Evolutionary conservation across 225 moss, liverwort and hornwort genomes (phyloP), one percentile per base, ranked within the genome.

Genomic region (Polytrichum commune): DNA sequence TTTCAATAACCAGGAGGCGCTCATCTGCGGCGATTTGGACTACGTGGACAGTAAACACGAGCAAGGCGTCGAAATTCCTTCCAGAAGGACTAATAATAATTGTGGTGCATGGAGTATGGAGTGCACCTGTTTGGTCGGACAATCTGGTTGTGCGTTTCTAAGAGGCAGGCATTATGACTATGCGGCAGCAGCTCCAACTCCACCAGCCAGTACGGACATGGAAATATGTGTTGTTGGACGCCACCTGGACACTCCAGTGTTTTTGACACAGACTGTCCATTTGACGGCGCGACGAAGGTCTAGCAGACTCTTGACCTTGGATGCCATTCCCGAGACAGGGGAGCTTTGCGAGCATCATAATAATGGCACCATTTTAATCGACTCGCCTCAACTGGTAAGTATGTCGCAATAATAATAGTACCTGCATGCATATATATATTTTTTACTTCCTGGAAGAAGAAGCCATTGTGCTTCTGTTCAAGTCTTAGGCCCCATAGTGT

Each of bases 241-340:
- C 8, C 84, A 87, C 56, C 66, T 77, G 13, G 77, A 78, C 27
- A 77, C 63, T 22, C 89, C 85, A 8, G 72, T 89, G 16, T 79
- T 83, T 29, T 66, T 92, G 16, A 87, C 91, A 7, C 87, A 87
- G 32, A 85, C 87, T 5, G 89, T 92, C 38, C 81, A 81, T 66
- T 68, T 89, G 65, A 83, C 80, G 38, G 76, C 85, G 0, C 84
- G 91, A 33, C 76, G 85, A 29, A 84, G 87, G 71, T 64, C 35
- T 54, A 81, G 67, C 29, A 83, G 89, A 60, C 63, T 72, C 18
- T 62, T 77, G 63, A 78, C 77, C 0, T 72, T 91, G 56, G 91
- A 91, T 63, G 91, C 62, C 35, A 92, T 92, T 66, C 85, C 87
- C 1, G 91, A 91, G 77, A 89, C 86, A 3, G 89, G 89, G 23